Percentiles rank a stretch among this genome's conserved stretches.
phyloP scores from a whole-genome alignment of 2,329 filamentous ascomycete species.

The Teratosphaeria gauchensis region DNA sequence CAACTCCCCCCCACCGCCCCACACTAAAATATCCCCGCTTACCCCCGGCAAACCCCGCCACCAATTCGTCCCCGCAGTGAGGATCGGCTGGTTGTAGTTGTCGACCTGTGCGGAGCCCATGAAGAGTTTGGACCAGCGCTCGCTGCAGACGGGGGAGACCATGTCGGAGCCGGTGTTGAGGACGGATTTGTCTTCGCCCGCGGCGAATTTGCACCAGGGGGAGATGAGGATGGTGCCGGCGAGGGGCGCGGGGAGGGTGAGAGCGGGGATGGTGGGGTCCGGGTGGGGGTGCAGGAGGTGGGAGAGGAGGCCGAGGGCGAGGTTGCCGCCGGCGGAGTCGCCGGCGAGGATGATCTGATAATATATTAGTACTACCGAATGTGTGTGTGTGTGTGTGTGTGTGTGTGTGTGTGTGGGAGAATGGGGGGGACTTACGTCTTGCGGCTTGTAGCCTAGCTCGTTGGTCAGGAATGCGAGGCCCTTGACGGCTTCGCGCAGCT shows the following conservation, averaged over 20 bases:
- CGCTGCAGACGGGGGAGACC: slow-evolving; percentile 32
- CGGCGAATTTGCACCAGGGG: slow-evolving; percentile 49
- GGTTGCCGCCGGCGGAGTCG: slow-evolving; percentile 47
- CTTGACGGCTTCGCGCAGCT: slow-evolving; percentile 38
- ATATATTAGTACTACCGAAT: neutral
- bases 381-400: too few relatives aligned
- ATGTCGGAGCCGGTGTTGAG: slow-evolving; percentile 44
- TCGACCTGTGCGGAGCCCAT: slow-evolving; percentile 25
- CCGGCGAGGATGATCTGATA: slow-evolving; percentile 38
- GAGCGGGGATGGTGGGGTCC: slow-evolving; percentile 31
- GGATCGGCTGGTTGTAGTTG: neutral
- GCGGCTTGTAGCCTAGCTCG: slow-evolving; percentile 25
- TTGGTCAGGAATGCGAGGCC: slow-evolving; percentile 36
- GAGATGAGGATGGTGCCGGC: slow-evolving; percentile 45
- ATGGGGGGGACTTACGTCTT: slow-evolving; percentile 17
- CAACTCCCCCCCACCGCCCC: slow-evolving; percentile 47
- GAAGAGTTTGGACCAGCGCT: slow-evolving; percentile 41
- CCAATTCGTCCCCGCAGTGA: slow-evolving; percentile 34
- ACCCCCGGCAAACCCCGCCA: slow-evolving; percentile 38
- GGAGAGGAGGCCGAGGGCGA: slow-evolving; percentile 36
- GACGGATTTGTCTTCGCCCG: slow-evolving; percentile 31
- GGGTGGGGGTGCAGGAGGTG: slow-evolving; percentile 50
- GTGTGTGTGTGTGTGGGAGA: too few relatives aligned
- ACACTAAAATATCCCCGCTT: slow-evolving; percentile 42
- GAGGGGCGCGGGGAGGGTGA: slow-evolving; percentile 36